Conservation (phyloP, 306 rosid species). For the Carpinus viminea region DNA sequence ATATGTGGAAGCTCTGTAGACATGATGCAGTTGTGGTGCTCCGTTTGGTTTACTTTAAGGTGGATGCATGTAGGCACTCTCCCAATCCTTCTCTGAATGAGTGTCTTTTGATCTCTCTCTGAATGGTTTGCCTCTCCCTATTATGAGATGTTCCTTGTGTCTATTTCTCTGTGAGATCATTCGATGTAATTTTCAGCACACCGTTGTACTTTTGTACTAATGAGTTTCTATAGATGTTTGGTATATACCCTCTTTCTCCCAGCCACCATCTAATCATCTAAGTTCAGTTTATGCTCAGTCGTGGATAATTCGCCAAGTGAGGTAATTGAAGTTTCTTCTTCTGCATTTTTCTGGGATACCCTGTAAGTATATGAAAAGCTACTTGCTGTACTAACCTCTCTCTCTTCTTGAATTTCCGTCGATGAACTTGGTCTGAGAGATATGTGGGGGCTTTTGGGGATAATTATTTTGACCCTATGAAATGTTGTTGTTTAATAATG, state of each 20-base stretch:
- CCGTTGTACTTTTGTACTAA: constrained; percentile 30
- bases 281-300: not conserved
- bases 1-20: constrained; percentile 39
- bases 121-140: constrained; percentile 25
- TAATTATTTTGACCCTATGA: not conserved
- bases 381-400: not conserved
- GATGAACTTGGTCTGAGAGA: too few species aligned
- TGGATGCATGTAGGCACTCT: constrained; percentile 12
- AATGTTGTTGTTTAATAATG: not conserved
- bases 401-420: not conserved
- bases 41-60: constrained; percentile 20
- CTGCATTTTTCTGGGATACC: not conserved
- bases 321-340: not conserved
- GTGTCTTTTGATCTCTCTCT: not conserved
- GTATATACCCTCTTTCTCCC: constrained; percentile 21
- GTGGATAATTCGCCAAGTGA: not conserved
- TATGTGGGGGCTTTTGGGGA: not conserved
- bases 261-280: not conserved
- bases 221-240: constrained; percentile 8
- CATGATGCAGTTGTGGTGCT: constrained; percentile 23
- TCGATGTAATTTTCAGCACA: constrained; percentile 24
- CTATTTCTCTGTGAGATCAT: constrained; percentile 17
- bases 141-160: constrained; percentile 15
- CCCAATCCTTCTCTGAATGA: not conserved
- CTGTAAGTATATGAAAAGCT: not conserved